Evolutionary conservation across 2,329 filamentous ascomycete species (phyloP).

Genomic region (Cladosporium sphaerospermum): DNA sequence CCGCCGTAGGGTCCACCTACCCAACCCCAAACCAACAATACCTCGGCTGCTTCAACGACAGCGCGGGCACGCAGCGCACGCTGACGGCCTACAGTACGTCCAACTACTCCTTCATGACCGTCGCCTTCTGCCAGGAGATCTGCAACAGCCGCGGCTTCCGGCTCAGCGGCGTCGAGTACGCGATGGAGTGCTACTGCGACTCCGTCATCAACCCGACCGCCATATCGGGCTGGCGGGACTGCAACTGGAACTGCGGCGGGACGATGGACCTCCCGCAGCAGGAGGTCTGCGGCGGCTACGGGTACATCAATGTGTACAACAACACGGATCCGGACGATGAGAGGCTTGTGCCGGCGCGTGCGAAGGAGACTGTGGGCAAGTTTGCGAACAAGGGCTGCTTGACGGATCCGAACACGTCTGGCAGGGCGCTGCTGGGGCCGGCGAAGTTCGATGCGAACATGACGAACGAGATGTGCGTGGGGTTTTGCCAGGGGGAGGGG

Average conservation of each 20-base stretch:
- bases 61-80: constrained; percentile 18
- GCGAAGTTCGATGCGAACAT: constrained; percentile 14
- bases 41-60: constrained; percentile 33
- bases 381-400: constrained; percentile 21
- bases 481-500: constrained; percentile 25
- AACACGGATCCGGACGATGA: constrained; percentile 29
- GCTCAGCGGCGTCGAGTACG: constrained; percentile 28
- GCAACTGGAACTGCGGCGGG: constrained; percentile 25
- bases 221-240: constrained; percentile 15
- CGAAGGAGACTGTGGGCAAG: constrained; percentile 20
- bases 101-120: constrained; percentile 27
- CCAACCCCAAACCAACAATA: constrained; percentile 24
- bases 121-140: constrained; percentile 29
- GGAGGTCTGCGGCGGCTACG: constrained; percentile 28
- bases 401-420: constrained; percentile 19
- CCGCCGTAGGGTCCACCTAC: constrained; percentile 18
- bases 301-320: constrained; percentile 29
- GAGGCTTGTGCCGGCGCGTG: constrained; percentile 15
- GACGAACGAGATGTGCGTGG: constrained; percentile 25
- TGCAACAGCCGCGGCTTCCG: constrained; percentile 26
- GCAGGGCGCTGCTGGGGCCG: constrained; percentile 18
- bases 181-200: constrained; percentile 31
- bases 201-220: constrained; percentile 26
- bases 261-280: constrained; percentile 19
- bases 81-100: constrained; percentile 21